Conservation (phyloP, 371 early-diverging fungal genomes). For the Thermomucor indicae-seudaticae region DNA sequence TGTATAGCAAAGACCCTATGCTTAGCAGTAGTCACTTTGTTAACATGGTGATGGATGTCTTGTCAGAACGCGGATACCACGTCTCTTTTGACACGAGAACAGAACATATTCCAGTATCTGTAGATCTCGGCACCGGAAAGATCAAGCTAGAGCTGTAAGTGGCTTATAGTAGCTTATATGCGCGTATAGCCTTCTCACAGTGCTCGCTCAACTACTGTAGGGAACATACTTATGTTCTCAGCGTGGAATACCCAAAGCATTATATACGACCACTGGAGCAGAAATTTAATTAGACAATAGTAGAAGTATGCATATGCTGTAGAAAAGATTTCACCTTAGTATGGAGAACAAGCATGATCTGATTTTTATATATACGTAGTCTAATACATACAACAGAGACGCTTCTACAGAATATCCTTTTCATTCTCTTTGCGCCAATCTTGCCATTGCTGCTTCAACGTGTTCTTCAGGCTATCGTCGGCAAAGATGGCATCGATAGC, state of each 20-base stretch:
- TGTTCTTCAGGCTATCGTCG: slow-evolving; percentile 21
- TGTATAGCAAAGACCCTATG: slow-evolving; percentile 45
- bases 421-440: slow-evolving; percentile 22
- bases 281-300: slow-evolving; percentile 46
- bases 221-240: slow-evolving; percentile 50
- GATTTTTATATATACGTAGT: too few relatives aligned
- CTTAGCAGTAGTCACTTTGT: slow-evolving; percentile 49
- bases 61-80: slow-evolving; percentile 65
- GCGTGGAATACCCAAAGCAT: slow-evolving; percentile 63
- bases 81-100: slow-evolving; percentile 55
- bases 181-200: too few relatives aligned
- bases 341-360: too few relatives aligned
- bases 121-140: slow-evolving; percentile 57
- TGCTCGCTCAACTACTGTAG: too few relatives aligned
- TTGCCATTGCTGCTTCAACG: slow-evolving; percentile 27
- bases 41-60: slow-evolving; percentile 61
- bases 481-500: slow-evolving; percentile 51
- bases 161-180: too few relatives aligned
- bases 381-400: too few relatives aligned
- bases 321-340: too few relatives aligned
- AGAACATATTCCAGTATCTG: slow-evolving; percentile 51
- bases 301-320: too few relatives aligned
- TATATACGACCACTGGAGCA: slow-evolving; percentile 65
- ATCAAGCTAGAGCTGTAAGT: slow-evolving; percentile 53
- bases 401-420: slow-evolving; percentile 1